Evolutionary conservation across 2,329 filamentous ascomycete species (phyloP), one percentile per base, ranked within the genome.

Genomic region (Penicillium sclerotigenum): DNA sequence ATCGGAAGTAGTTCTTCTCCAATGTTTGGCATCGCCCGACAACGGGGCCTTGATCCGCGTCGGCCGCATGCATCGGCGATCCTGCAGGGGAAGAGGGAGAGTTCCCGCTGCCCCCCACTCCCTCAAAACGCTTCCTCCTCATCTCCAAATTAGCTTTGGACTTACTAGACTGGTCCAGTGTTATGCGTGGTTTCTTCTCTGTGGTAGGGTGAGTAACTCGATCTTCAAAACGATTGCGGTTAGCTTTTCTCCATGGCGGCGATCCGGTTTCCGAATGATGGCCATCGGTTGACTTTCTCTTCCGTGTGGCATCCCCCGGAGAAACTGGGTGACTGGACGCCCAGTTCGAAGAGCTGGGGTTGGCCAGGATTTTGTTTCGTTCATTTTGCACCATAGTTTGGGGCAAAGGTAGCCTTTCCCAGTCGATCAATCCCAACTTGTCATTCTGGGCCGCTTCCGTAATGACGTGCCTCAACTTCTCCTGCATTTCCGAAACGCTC

Each of bases 1-100:
- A 82, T 60, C 94, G 91, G 70, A 97, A 89, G 71, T 97, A 99
- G 70, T 85, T 87, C 81, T 99, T 99, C 76, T 97, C 93, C 65
- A 97, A 80, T 24, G 81, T 82, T 74, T 91, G 84, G 73, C 88
- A 93, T 43, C 89, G 90, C 64, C 94, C 94, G 58, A 97, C 83
- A 33, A 97, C 87, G 10, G 94, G 94, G 59, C 83, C 84, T 62
- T 78, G 73, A 56, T 75, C 71, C 52, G 73, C 72, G 62, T 74
- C 70, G 56, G 74, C 71, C 63, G 75, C 72, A 38, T 76, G 74
- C 49, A 73, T 68, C 42, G 81, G 78, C 46, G 81, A 79, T 58
- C 80, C 79, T 64, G 77, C 77, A 49, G 72, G 71, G 47, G 75
- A 71, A 31, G 72, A 69, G 28, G 71, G 71, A 42, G 74, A 76